phyloP scores from a whole-genome alignment of 495 filamentous ascomycete species.

The Penicillium herquei region DNA sequence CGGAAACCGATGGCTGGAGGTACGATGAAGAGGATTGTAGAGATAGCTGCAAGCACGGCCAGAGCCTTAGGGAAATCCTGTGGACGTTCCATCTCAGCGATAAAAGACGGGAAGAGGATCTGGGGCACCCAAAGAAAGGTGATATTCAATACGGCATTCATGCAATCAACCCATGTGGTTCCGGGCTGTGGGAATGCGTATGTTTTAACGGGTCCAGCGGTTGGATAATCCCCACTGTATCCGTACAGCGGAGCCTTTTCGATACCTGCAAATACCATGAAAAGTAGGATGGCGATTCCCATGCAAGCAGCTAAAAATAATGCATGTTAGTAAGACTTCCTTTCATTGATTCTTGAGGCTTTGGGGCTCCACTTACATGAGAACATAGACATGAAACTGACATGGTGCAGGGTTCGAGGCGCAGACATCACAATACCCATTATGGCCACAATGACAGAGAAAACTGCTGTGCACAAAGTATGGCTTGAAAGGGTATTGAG shows the following conservation, averaged over 20 bases:
- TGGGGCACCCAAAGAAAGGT: slow-evolving; percentile 49
- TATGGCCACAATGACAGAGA: slow-evolving; percentile 31
- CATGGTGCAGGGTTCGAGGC: slow-evolving; percentile 40
- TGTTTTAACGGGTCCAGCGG: slow-evolving; percentile 36
- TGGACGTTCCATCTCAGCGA: slow-evolving; percentile 57
- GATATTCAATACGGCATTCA: slow-evolving; percentile 49
- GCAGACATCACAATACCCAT: slow-evolving; percentile 43
- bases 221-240: slow-evolving; percentile 32
- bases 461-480: slow-evolving; percentile 34
- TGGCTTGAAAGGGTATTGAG: slow-evolving; percentile 38
- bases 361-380: slow-evolving; percentile 25
- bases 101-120: slow-evolving; percentile 57
- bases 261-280: slow-evolving; percentile 46
- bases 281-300: slow-evolving; percentile 45
- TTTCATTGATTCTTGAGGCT: too few relatives aligned
- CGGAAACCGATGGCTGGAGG: slow-evolving; percentile 52
- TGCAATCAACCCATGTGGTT: slow-evolving; percentile 43
- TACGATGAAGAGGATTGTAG: slow-evolving; percentile 52
- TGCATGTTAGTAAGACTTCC: too few relatives aligned
- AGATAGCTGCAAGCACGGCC: slow-evolving; percentile 46
- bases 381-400: slow-evolving; percentile 48
- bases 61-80: slow-evolving; percentile 56
- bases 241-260: slow-evolving; percentile 36
- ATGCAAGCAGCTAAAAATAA: slow-evolving; percentile 34
- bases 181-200: slow-evolving; percentile 46